Evolutionary conservation across 2,329 filamentous ascomycete species (phyloP).

Genomic region (Sphaerostilbella broomeana): DNA sequence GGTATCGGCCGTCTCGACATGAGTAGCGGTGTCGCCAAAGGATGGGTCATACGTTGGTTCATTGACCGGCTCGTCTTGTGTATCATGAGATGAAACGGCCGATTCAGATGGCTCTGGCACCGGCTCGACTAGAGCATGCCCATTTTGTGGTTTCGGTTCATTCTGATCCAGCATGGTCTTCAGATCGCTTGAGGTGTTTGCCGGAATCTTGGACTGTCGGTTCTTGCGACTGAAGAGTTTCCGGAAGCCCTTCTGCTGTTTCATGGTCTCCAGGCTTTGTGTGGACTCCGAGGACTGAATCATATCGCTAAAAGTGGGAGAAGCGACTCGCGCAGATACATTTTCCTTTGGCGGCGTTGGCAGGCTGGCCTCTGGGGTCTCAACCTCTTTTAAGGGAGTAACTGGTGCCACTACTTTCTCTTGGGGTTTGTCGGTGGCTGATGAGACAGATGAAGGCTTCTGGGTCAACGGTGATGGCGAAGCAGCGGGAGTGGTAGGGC

Average conservation of each 20-base stretch:
- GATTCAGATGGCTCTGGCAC: background rate
- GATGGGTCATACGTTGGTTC: conserved; percentile 18
- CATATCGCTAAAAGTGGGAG: conserved; percentile 4
- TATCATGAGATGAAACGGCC: background rate
- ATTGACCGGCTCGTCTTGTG: conserved; percentile 3
- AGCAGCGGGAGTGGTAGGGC: conserved; percentile 12
- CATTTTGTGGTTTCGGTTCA: conserved; percentile 7
- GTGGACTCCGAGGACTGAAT: conserved; percentile 11
- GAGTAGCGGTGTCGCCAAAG: conserved; percentile 42
- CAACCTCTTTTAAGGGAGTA: conserved; percentile 4
- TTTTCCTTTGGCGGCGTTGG: conserved; percentile 21
- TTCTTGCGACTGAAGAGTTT: conserved; percentile 63
- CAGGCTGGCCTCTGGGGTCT: conserved; percentile 6
- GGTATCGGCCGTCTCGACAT: conserved; percentile 53
- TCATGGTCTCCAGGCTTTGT: conserved; percentile 31
- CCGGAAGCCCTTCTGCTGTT: conserved; percentile 47
- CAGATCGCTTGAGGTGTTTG: conserved; percentile 45
- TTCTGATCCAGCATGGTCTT: conserved; percentile 44
- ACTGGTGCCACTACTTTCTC: conserved; percentile 7
- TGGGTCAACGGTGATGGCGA: conserved; percentile 7
- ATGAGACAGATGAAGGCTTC: conserved; percentile 21
- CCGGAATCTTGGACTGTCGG: conserved; percentile 48
- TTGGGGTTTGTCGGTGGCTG: conserved; percentile 6
- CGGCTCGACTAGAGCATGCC: conserved; percentile 1
- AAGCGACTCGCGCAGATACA: conserved; percentile 1